Evolutionary conservation across 2,329 filamentous ascomycete genomes (phyloP), one percentile per base, ranked within the genome.

Genomic region (Colletotrichum tanaceti): DNA sequence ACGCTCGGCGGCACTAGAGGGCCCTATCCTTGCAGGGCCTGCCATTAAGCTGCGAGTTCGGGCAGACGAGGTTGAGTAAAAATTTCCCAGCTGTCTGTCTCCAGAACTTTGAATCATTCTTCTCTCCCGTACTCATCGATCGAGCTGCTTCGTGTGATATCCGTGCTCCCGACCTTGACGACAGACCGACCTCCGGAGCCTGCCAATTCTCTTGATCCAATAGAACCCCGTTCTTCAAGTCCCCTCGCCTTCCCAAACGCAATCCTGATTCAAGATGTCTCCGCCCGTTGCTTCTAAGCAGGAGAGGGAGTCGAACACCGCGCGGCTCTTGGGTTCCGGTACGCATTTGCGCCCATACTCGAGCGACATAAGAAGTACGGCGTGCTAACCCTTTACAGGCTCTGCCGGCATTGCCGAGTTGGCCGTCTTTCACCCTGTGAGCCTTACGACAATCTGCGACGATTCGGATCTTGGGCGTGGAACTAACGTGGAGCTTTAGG

Each of bases 321-420:
- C 96, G 75, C 89, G 96, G 82, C 83, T 99, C 73, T 84, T 98
- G 73, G 96, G 96, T 76, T 98, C 96, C 77, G 96, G 96, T 98
- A 80, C 35, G 65, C 38, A 43, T 54, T 54, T 61, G 43, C 47
- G 59, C 53, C 53, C 28, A 50, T 28, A 13, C 24, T 47, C 11
- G 18, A 6, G 22, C 44, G 38, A 10, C 43, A 24, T 44, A 22
- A n/a, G 38, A 69, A 61, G 35, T n/a, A 32, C 38, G 43, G 20
- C 38, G 22, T 59, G 60, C 70, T 71, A 63, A 75, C 70, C n/a
- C 28, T 62, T 58, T 71, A 44, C 75, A 98, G 94, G 94, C 77
- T 93, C 90, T 77, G 94, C 94, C 77, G 94, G 94, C 85, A 95
- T 98, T 80, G 91, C 94, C 75, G 95, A 98, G 83, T 86, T 98